Percentiles rank a stretch among this genome's conserved stretches.
These are phyloP conservation scores for Fraxinus nigra DNA, from an alignment of 305 asterid genomes.

Conservation along the genomic window DNA sequence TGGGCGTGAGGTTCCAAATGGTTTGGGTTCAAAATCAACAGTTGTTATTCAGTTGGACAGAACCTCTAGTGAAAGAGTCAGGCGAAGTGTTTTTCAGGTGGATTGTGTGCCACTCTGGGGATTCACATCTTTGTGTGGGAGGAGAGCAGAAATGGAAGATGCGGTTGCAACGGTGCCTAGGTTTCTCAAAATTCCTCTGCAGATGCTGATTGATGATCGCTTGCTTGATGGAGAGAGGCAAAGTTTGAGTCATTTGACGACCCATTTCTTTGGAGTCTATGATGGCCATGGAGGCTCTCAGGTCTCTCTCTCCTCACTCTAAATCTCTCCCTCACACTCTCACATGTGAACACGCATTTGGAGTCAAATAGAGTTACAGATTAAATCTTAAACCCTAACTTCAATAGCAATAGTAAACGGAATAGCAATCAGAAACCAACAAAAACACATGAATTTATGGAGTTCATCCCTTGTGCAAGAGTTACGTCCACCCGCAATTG, in stretches of 20 bases:
- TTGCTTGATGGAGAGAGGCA: slow-evolving; percentile 43
- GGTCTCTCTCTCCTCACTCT: slow-evolving; percentile 38
- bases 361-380: background rate
- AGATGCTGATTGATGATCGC: slow-evolving; percentile 57
- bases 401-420: background rate
- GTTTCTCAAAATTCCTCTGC: slow-evolving; percentile 56
- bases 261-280: slow-evolving; percentile 93
- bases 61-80: slow-evolving; percentile 28
- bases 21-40: slow-evolving; percentile 34
- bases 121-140: slow-evolving; percentile 64
- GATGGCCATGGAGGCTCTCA: slow-evolving; percentile 99
- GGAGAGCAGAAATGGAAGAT: slow-evolving; percentile 98
- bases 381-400: background rate
- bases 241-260: slow-evolving; percentile 57
- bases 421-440: background rate
- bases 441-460: background rate
- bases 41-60: slow-evolving; percentile 33
- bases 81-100: slow-evolving; percentile 80
- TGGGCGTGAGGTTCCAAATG: slow-evolving; percentile 36
- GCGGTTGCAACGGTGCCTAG: slow-evolving; percentile 65
- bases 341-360: background rate
- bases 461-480: background rate
- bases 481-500: background rate
- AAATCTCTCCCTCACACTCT: background rate
- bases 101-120: slow-evolving; percentile 96